Evolutionary conservation across 2,329 filamentous ascomycete species (phyloP).

Genomic region (Amauroascus verrucosus): DNA sequence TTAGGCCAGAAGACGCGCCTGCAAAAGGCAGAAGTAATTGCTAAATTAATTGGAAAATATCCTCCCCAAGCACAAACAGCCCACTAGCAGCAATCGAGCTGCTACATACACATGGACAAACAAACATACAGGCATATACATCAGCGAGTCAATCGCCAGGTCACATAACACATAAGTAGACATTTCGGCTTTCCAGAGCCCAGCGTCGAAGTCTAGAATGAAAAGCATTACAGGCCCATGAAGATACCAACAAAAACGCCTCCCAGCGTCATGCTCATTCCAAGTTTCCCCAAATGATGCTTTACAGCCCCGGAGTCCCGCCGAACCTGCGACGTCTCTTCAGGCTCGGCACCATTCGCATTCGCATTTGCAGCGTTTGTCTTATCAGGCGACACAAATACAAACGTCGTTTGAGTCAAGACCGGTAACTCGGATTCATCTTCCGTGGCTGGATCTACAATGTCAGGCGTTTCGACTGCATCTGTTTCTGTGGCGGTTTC

Average conservation of each 20-base stretch:
- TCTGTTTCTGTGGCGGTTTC: neutral
- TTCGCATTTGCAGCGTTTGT: neutral
- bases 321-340: neutral
- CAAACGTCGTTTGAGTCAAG: neutral
- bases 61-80: neutral
- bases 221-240: neutral
- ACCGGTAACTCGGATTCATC: neutral
- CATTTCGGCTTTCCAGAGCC: neutral
- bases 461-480: neutral
- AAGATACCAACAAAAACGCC: neutral
- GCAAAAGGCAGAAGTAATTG: no score
- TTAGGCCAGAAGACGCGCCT: no score
- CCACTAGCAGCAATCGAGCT: neutral
- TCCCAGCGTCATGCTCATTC: neutral
- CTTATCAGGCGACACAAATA: neutral
- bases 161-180: neutral
- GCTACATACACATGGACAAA: neutral
- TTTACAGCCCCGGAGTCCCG: neutral
- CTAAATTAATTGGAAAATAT: neutral
- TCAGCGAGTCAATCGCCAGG: slow-evolving; percentile 5
- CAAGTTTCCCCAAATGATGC: neutral
- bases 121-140: neutral
- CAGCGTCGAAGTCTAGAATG: neutral
- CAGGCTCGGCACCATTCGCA: neutral
- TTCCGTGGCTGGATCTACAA: neutral